These are phyloP conservation scores for Elaeagnus macrophylla DNA, from an alignment of 306 rosid species.

Conservation along the genomic window DNA sequence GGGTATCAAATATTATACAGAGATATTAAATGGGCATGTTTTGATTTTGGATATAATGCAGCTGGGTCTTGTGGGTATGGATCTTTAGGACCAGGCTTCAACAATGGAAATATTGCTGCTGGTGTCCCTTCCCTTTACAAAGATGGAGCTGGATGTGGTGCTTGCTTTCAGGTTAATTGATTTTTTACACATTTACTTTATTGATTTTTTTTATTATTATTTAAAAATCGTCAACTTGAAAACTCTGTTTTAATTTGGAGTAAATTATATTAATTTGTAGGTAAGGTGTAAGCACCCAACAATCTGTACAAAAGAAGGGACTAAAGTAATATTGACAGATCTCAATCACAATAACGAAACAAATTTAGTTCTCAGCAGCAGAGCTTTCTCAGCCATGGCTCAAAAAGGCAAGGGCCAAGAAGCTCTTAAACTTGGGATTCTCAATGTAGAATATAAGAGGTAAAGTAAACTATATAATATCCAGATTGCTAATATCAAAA, in stretches of 20 bases:
- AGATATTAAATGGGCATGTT: conserved; percentile 10
- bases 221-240: neutral
- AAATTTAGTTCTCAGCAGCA: conserved; percentile 66
- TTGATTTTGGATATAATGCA: conserved; percentile 28
- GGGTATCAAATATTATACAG: conserved; percentile 1
- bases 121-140: conserved; percentile 54
- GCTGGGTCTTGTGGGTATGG: conserved; percentile 95
- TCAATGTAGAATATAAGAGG: conserved; percentile 78
- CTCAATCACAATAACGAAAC: conserved; percentile 42
- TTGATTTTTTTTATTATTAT: neutral
- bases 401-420: conserved; percentile 30
- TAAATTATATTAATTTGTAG: conserved; percentile 24
- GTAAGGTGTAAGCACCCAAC: conserved; percentile 63
- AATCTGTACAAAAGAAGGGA: conserved; percentile 45
- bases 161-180: conserved; percentile 62
- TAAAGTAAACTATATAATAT: conserved; percentile 14
- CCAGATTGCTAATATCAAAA: too few relatives aligned
- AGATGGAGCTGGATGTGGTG: conserved; percentile 82
- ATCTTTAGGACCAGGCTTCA: conserved; percentile 39
- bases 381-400: conserved; percentile 69
- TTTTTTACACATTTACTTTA: too few relatives aligned
- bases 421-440: conserved; percentile 48
- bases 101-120: conserved; percentile 54
- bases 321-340: conserved; percentile 57
- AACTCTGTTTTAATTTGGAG: neutral